Percentiles rank a stretch among this genome's conserved stretches.
These are phyloP conservation scores for Mucor circinelloides DNA, from an alignment of 371 early-diverging fungal genomes.

Conservation along the genomic window DNA sequence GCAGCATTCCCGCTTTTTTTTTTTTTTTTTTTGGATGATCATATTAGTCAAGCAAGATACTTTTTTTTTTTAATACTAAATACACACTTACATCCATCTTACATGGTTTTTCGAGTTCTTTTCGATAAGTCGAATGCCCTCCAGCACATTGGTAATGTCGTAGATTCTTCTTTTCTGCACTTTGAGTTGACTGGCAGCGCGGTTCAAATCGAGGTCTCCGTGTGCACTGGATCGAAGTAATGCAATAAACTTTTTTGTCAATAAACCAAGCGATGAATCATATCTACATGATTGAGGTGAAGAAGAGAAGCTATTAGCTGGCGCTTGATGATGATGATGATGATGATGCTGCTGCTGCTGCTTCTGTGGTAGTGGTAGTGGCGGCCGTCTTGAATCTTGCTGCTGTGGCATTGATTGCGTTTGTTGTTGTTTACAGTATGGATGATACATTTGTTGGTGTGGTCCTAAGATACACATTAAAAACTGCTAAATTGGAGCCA, in stretches of 20 bases:
- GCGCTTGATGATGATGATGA: no score
- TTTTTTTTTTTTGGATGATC: conserved; percentile 2
- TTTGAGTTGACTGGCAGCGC: conserved; percentile 68
- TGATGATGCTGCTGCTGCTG: neutral
- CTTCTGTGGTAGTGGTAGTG: neutral
- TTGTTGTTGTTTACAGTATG: neutral
- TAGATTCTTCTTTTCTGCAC: conserved; percentile 87
- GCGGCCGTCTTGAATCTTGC: neutral
- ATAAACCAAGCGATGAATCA: conserved; percentile 67
- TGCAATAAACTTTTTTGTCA: conserved; percentile 78
- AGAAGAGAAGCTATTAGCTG: neutral
- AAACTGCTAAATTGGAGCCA: neutral
- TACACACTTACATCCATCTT: conserved; percentile 72
- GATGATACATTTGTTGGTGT: neutral
- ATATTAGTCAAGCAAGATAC: neutral
- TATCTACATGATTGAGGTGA: conserved; percentile 25
- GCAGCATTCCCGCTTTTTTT: conserved; percentile 19
- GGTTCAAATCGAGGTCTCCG: conserved; percentile 72
- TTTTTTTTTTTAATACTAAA: neutral
- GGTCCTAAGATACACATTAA: neutral
- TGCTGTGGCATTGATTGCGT: neutral
- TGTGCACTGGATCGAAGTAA: conserved; percentile 66
- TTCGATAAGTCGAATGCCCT: conserved; percentile 77
- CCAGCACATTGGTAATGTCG: conserved; percentile 87
- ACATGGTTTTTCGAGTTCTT: conserved; percentile 84